phyloP scores from a whole-genome alignment of 2,329 filamentous ascomycete genomes.

The Cladosporium sp. region DNA sequence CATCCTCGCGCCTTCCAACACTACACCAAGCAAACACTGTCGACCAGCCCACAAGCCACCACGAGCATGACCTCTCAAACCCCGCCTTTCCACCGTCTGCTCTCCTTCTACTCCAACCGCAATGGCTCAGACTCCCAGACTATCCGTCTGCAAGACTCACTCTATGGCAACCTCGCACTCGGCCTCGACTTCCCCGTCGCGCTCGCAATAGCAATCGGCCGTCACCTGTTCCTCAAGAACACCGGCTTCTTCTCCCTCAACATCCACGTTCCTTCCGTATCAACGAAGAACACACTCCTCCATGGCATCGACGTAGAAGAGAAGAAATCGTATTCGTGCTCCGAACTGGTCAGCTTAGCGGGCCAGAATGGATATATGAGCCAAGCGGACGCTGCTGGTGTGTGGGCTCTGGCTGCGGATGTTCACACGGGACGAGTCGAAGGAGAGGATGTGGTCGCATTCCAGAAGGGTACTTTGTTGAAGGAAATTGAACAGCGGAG shows the following conservation, averaged over 20 bases:
- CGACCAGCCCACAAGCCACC: neutral
- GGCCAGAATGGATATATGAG: slow-evolving; percentile 27
- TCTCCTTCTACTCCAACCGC: slow-evolving; percentile 40
- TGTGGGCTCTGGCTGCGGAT: slow-evolving; percentile 39
- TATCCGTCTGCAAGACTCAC: slow-evolving; percentile 40
- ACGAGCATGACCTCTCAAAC: slow-evolving; percentile 18
- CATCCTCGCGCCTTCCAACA: neutral
- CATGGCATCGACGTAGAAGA: slow-evolving; percentile 38
- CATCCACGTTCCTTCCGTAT: slow-evolving; percentile 40
- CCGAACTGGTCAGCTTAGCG: slow-evolving; percentile 33
- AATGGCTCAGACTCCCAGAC: slow-evolving; percentile 35
- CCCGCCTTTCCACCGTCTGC: slow-evolving; percentile 41
- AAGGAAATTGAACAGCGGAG: slow-evolving; percentile 34
- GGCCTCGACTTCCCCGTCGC: slow-evolving; percentile 44
- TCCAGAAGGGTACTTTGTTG: slow-evolving; percentile 37
- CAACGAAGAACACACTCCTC: slow-evolving; percentile 33
- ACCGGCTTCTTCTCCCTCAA: slow-evolving; percentile 36
- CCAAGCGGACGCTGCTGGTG: slow-evolving; percentile 35
- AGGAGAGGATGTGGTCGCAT: slow-evolving; percentile 37
- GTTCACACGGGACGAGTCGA: slow-evolving; percentile 35
- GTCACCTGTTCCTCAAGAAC: slow-evolving; percentile 39
- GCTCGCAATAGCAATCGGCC: slow-evolving; percentile 36
- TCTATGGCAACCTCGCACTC: slow-evolving; percentile 40
- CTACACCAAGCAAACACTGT: neutral
- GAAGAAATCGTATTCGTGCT: slow-evolving; percentile 33